These are phyloP conservation scores for Croton setiger DNA, from an alignment of 441 rosid species.

Conservation along the genomic window DNA sequence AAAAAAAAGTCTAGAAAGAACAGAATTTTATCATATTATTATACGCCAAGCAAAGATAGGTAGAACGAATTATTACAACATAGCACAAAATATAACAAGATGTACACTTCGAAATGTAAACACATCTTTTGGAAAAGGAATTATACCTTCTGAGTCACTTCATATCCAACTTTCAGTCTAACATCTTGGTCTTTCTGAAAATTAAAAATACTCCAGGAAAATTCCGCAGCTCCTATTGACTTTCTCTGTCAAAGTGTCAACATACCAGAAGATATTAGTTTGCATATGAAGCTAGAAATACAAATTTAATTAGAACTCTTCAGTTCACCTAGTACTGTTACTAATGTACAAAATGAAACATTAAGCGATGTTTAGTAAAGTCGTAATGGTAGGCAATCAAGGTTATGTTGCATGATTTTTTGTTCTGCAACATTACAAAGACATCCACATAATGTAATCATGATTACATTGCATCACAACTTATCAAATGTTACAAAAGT, in stretches of 20 bases:
- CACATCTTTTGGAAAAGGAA: constrained; percentile 1
- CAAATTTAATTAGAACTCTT: background rate
- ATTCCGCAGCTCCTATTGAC: constrained; percentile 74
- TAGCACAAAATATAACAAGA: background rate
- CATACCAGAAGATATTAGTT: constrained; percentile 15
- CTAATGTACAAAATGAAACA: too few species aligned
- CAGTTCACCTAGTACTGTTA: background rate
- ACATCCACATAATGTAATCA: too few species aligned
- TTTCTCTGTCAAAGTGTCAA: constrained; percentile 67
- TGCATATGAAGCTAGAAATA: constrained; percentile 3
- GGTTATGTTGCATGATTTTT: too few species aligned
- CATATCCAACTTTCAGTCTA: constrained; percentile 78
- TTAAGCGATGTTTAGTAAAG: too few species aligned
- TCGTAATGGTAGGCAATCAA: too few species aligned
- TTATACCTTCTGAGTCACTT: constrained; percentile 64
- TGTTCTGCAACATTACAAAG: too few species aligned
- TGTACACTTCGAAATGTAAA: background rate
- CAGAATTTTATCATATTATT: too few species aligned
- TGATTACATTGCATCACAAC: too few species aligned
- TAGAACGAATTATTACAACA: background rate
- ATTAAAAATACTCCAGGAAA: constrained; percentile 65
- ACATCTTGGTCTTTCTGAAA: constrained; percentile 84
- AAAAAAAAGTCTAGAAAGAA: background rate
- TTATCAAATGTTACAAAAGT: background rate
- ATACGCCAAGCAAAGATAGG: background rate